Conservation (phyloP, 1,284 basidiomycete genomes). For the Puccinia horiana region DNA sequence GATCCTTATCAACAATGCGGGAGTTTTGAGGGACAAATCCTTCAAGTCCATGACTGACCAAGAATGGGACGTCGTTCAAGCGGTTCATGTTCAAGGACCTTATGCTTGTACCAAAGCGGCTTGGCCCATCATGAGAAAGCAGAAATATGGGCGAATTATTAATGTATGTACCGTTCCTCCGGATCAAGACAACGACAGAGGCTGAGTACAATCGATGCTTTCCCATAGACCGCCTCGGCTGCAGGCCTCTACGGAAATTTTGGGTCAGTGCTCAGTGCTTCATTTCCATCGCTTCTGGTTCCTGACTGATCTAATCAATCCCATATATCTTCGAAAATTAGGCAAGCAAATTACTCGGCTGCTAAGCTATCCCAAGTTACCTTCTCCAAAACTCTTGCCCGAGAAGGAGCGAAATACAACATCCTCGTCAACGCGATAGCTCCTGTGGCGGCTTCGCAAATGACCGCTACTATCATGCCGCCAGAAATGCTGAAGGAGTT, state of each 20-base stretch:
- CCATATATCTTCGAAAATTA: constrained; percentile 57
- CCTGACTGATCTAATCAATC: constrained; percentile 50
- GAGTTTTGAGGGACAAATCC: constrained; percentile 61
- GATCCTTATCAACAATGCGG: constrained; percentile 79
- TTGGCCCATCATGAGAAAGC: constrained; percentile 90
- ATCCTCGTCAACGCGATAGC: constrained; percentile 86
- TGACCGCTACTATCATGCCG: constrained; percentile 76
- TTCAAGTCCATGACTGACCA: constrained; percentile 61
- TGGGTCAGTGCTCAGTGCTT: constrained; percentile 52
- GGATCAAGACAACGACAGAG: background rate
- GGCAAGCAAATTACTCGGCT: constrained; percentile 79
- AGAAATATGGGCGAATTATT: constrained; percentile 77
- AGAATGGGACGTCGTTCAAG: constrained; percentile 71
- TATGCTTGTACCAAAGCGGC: constrained; percentile 94
- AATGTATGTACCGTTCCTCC: constrained; percentile 62
- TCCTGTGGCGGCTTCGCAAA: constrained; percentile 68
- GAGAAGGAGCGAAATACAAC: constrained; percentile 81
- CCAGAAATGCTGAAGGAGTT: constrained; percentile 92
- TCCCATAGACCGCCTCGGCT: constrained; percentile 71
- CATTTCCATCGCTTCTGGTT: background rate
- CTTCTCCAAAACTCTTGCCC: constrained; percentile 88
- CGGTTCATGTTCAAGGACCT: constrained; percentile 92
- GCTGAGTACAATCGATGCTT: background rate
- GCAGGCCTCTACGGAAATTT: constrained; percentile 74
- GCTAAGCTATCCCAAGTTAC: constrained; percentile 75